Conservation (phyloP, 2,329 filamentous ascomycete genomes). For the Exophiala oligosperma region DNA sequence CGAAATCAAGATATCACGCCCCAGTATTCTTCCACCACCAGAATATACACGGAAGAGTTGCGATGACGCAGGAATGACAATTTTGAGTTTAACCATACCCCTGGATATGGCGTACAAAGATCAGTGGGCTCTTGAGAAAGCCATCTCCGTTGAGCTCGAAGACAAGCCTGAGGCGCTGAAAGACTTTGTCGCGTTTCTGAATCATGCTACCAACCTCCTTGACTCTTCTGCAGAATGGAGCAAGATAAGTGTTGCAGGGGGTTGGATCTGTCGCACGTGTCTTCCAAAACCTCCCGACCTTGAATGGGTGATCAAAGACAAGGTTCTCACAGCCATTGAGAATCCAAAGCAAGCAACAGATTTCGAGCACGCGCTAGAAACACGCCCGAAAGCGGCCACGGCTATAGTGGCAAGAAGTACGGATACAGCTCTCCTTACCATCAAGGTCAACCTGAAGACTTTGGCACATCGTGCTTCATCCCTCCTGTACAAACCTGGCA, state of each 20-base stretch:
- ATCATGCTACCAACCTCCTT: constrained; percentile 6
- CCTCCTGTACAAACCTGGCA: constrained; percentile 14
- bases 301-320: constrained; percentile 29
- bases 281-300: constrained; percentile 14
- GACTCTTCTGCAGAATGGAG: not conserved
- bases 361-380: constrained; percentile 54
- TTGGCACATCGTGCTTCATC: constrained; percentile 44
- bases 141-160: constrained; percentile 11
- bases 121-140: constrained; percentile 1
- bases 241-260: not conserved
- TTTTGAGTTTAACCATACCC: constrained; percentile 7
- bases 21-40: no score
- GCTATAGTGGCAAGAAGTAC: constrained; percentile 32
- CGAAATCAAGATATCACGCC: constrained; percentile 3
- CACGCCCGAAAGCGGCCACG: constrained; percentile 44
- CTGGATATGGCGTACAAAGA: not conserved
- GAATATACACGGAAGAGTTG: no score
- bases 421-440: constrained; percentile 14
- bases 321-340: constrained; percentile 48
- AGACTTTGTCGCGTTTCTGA: constrained; percentile 13
- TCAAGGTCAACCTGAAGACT: constrained; percentile 44
- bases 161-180: constrained; percentile 14
- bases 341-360: constrained; percentile 50
- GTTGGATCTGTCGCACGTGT: constrained; percentile 12
- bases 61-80: not conserved